These are phyloP conservation scores for Diutina catenulata DNA, from an alignment of 1,139 yeast genomes.

Conservation along the genomic window DNA sequence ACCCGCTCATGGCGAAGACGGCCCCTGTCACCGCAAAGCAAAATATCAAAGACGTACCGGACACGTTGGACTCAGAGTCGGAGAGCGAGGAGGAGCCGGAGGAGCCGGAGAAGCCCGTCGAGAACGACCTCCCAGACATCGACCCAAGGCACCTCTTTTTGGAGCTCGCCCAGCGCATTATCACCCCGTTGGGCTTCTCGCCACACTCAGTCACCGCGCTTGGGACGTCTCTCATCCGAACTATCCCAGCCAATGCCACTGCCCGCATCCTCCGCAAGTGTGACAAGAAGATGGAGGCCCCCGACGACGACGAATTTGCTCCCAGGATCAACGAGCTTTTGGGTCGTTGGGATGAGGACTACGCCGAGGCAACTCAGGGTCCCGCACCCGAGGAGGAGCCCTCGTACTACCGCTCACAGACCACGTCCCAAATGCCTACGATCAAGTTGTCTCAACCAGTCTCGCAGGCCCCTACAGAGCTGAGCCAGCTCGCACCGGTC, in stretches of 20 bases:
- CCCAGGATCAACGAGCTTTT: not conserved
- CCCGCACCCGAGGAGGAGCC: not conserved
- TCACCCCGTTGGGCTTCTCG: not conserved
- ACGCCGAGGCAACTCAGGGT: too few species aligned
- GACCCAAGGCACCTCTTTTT: too few species aligned
- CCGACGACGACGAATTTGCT: not conserved
- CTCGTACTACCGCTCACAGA: not conserved
- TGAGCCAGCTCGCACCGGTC: not conserved
- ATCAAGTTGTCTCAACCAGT: constrained; percentile 1
- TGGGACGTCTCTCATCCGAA: not conserved
- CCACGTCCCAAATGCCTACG: not conserved
- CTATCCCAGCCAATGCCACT: not conserved
- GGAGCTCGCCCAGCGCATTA: too few species aligned
- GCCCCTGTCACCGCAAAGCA: not conserved
- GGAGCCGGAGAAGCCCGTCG: too few species aligned
- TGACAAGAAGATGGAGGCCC: not conserved
- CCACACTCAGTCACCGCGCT: not conserved
- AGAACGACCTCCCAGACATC: too few species aligned
- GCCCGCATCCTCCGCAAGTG: not conserved
- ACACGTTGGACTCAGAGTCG: too few species aligned
- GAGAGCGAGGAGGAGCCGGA: too few species aligned
- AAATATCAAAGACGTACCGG: too few species aligned
- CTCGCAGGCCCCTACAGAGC: not conserved
- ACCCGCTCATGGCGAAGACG: not conserved
- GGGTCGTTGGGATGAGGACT: not conserved